Evolutionary conservation across 2,329 filamentous ascomycete species (phyloP), one percentile per base, ranked within the genome.

Genomic region (Penicillium sp.): DNA sequence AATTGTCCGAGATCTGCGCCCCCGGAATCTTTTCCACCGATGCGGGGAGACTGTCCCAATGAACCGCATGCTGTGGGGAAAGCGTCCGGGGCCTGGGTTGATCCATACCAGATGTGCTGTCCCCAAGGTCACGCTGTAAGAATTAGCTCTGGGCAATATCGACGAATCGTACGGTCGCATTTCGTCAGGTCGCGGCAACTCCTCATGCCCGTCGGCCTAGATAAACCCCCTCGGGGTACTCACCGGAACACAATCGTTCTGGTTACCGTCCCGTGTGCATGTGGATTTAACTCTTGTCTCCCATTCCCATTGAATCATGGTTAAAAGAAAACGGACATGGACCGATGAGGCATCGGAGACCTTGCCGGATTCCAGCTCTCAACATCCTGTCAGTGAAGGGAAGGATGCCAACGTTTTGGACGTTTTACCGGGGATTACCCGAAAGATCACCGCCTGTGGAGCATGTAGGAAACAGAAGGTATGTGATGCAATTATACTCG

Each of bases 381-480:
- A 52, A 9, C 47, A 31, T 9, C 23, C 3, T 29, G 2, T 18
- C 8, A 28, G 28, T 4, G 29, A 57, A 39, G 16, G 18, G 2
- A 59, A 46, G 18, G 51, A 50, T 24, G 47, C 23, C n/a, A 49
- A 43, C 23, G 48, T 65, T 37, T 44, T 61, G 21, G 63, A 64
- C 31, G 58, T 63, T 31, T 57, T 67, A 44, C 64, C 66, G 50
- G 61, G 64, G 29, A 72, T 74, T 34, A 75, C 71, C 34, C 69
- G 73, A 45, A 75, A 75, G 57, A 71, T 74, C 49, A 75, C 73
- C 28, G 79, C 79, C 11, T 81, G 79, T 64, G 78, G 78, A 24
- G 75, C 78, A 31, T 81, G 79, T 65, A 73, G 78, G 34, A 80
- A 80, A 59, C 77, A 81, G 58, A 81, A 81, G 72, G 79, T 80